A percentile compares a stretch with the other conserved stretches of the same genome.
Conservation (phyloP, 371 early-diverging fungal species). For the Circinella umbellata region DNA sequence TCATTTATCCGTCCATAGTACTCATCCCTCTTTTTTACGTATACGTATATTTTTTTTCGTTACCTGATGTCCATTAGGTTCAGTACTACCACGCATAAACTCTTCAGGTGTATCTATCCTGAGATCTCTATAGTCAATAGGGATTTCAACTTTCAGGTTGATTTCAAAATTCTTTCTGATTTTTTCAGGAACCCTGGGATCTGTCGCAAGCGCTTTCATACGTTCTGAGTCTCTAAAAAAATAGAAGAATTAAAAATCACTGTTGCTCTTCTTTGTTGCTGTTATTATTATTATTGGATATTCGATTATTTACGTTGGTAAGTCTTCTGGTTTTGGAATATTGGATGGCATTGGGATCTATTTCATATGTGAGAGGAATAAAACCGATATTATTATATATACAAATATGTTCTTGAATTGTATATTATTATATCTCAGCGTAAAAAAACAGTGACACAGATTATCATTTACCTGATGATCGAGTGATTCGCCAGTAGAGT, state of each 20-base stretch:
- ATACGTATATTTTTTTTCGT: background rate
- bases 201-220: background rate
- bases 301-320: constrained; percentile 26
- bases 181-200: constrained; percentile 8
- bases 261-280: background rate
- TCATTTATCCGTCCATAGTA: too few species aligned
- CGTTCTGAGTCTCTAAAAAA: constrained; percentile 10
- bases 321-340: constrained; percentile 29
- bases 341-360: constrained; percentile 31
- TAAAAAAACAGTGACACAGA: background rate
- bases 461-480: constrained; percentile 40
- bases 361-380: background rate
- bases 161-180: background rate
- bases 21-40: background rate
- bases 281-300: background rate
- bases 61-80: constrained; percentile 13
- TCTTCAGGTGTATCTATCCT: constrained; percentile 15
- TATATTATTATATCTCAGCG: too few species aligned
- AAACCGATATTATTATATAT: too few species aligned
- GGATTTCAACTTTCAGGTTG: constrained; percentile 15
- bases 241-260: background rate
- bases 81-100: constrained; percentile 1
- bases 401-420: too few species aligned
- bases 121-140: constrained; percentile 42
- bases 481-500: constrained; percentile 15